Evolutionary conservation across 2,329 filamentous ascomycete genomes (phyloP).

Genomic region (Magnaporthiopsis incrustans): DNA sequence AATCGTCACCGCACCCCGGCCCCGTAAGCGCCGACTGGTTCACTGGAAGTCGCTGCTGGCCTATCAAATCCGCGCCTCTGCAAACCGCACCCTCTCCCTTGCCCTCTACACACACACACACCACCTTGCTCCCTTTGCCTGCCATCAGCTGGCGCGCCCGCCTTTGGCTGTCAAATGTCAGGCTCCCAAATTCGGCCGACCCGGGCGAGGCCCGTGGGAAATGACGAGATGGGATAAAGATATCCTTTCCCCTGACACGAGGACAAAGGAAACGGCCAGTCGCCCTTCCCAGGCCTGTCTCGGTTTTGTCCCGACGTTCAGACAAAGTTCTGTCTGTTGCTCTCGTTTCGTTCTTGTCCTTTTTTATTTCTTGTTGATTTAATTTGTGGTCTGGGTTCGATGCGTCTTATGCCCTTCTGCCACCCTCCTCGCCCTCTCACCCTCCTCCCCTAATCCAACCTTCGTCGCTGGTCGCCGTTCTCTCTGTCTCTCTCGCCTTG

Average conservation of each 20-base stretch:
- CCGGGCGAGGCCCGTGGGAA: background rate
- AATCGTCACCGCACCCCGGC: conserved; percentile 30
- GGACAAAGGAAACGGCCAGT: background rate
- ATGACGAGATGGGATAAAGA: conserved; percentile 5
- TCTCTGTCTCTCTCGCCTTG: conserved; percentile 8
- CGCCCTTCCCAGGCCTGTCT: background rate
- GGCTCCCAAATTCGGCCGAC: background rate
- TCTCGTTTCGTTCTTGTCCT: conserved; percentile 5
- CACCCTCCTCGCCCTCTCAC: background rate
- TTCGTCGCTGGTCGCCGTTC: conserved; percentile 1
- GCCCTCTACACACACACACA: background rate
- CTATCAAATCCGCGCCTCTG: conserved; percentile 31
- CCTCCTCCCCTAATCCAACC: background rate
- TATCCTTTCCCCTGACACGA: conserved; percentile 1
- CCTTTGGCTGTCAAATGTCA: conserved; percentile 3
- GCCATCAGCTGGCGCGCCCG: background rate
- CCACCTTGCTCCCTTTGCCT: background rate
- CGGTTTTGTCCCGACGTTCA: background rate
- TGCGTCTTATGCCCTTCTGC: background rate
- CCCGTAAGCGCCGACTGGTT: conserved; percentile 41
- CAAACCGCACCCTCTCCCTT: conserved; percentile 17
- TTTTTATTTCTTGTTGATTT: conserved; percentile 8
- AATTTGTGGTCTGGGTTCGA: background rate
- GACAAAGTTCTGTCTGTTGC: conserved; percentile 1
- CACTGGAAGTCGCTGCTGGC: conserved; percentile 26